Base-by-base conservation (phyloP, 305 asterid species). In the Solanum hybrid region DNA sequence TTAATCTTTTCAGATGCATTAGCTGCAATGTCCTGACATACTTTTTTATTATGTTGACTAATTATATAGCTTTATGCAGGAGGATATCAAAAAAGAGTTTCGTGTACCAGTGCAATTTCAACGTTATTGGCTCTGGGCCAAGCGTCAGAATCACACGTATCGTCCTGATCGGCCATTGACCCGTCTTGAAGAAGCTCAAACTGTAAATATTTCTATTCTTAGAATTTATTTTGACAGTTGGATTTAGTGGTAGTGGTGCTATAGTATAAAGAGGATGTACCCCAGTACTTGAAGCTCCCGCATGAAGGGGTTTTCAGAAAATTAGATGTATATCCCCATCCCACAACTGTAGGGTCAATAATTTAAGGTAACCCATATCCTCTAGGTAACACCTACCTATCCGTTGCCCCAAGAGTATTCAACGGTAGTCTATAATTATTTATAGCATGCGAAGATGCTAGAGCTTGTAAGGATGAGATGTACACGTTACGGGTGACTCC, bases 111-210 rank as follows among this genome's bases (percentile, higher is more conserved):
- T 95, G 85, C 94, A 93, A 88, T 92, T 90, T 92, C 98, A 95
- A 91, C 97, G 97, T 29, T 95, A 94, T 89, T 95, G 98, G 98
- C 88, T 94, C 69, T 95, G 98, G 98, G 98, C 96, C 34, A 95
- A 94, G 87, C 92, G 98, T 76, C 98, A 94, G 92, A 95, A 95
- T 92, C 95, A 94, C 78, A 95, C 98, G 22, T 95, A 92, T 66
- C 98, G 98, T 69, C 96, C 97, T 15, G 94, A 94, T 91, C 93
- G 97, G 71, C 97, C 96, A 32, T 91, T 95, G 90, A 93, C 97
- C 27, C 90, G 93, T 35, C 95, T 94, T 51, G 98, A 94, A 91
- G 98, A 94, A 92, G 87, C 95, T 80, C 97, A 94, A 91, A 91
- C 95, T 40, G 98, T 95, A 93, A 92, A 87, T 85, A 56, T 76